Evolutionary conservation across 2,329 filamentous ascomycete species (phyloP).

Genomic region (Stemphylium vesicarium): DNA sequence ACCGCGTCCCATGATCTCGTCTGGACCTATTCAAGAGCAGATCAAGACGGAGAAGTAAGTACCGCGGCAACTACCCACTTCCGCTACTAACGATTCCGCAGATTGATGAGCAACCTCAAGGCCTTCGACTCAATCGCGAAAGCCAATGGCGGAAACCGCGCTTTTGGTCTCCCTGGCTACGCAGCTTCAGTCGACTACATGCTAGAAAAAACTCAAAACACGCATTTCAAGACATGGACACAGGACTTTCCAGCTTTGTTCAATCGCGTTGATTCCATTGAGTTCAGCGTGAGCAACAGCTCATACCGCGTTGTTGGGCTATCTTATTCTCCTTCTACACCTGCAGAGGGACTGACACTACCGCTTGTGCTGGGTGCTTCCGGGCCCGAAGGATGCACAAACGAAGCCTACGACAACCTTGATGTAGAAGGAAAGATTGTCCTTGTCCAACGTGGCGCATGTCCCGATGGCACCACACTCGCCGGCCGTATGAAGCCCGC

Average conservation of each 20-base stretch:
- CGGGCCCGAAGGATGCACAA: constrained; percentile 50
- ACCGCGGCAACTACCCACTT: not conserved
- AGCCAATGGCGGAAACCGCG: constrained; percentile 65
- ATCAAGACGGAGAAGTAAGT: constrained; percentile 49
- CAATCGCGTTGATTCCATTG: constrained; percentile 50
- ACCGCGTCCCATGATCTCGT: constrained; percentile 41
- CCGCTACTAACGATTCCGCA: constrained; percentile 28
- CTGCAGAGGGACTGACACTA: constrained; percentile 52
- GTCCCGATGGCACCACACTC: constrained; percentile 52
- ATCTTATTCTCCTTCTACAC: constrained; percentile 58
- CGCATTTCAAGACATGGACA: constrained; percentile 51
- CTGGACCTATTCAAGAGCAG: constrained; percentile 49
- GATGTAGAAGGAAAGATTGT: constrained; percentile 53
- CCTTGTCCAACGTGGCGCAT: constrained; percentile 50
- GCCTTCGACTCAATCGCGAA: constrained; percentile 62
- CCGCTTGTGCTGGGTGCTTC: constrained; percentile 50
- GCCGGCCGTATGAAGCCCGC: constrained; percentile 51
- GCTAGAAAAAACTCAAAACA: constrained; percentile 56
- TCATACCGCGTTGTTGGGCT: constrained; percentile 52
- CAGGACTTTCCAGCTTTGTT: constrained; percentile 59
- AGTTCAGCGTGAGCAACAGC: constrained; percentile 47
- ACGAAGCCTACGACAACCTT: constrained; percentile 45
- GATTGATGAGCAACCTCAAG: constrained; percentile 62
- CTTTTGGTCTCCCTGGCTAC: constrained; percentile 66
- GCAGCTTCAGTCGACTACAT: constrained; percentile 65